phyloP scores from a whole-genome alignment of 208 protist genomes.

The Crithidia thermophila region DNA sequence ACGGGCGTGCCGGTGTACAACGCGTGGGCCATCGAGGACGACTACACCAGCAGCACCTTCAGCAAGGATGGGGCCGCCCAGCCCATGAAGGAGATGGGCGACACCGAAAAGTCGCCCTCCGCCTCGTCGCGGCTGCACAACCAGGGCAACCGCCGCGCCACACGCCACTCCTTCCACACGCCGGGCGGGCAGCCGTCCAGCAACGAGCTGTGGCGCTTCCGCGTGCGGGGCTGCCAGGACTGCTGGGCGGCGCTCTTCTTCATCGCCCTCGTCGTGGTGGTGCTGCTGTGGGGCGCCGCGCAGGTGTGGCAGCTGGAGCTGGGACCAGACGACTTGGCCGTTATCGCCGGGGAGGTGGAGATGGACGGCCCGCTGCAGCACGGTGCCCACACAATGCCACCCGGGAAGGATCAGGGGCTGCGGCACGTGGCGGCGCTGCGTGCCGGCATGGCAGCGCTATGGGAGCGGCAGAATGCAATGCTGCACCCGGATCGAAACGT shows the following conservation, averaged over 20 bases:
- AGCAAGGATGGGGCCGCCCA: background rate
- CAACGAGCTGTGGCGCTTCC: constrained; percentile 74
- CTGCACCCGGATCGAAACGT: background rate
- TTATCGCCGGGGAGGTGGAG: constrained; percentile 23
- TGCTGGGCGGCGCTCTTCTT: constrained; percentile 62
- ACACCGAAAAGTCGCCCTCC: background rate
- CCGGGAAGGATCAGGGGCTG: background rate
- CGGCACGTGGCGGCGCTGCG: constrained; percentile 15
- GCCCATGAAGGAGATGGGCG: constrained; percentile 5
- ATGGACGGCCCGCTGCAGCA: constrained; percentile 2
- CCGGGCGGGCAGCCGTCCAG: constrained; percentile 29
- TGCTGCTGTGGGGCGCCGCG: constrained; percentile 41
- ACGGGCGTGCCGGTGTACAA: constrained; percentile 47
- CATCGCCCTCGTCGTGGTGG: constrained; percentile 24
- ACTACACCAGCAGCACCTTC: constrained; percentile 19
- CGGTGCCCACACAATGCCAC: background rate
- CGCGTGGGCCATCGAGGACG: constrained; percentile 39
- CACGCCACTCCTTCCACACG: constrained; percentile 25
- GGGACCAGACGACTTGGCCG: constrained; percentile 29
- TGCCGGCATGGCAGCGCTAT: constrained; percentile 23
- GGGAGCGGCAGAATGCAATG: constrained; percentile 6
- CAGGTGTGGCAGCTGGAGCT: constrained; percentile 49
- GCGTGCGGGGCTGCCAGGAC: constrained; percentile 56
- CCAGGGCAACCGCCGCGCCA: background rate
- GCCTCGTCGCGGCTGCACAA: background rate